Evolutionary conservation across 2,329 filamentous ascomycete genomes (phyloP), one percentile per base, ranked within the genome.

Genomic region (Fusarium algeriense): DNA sequence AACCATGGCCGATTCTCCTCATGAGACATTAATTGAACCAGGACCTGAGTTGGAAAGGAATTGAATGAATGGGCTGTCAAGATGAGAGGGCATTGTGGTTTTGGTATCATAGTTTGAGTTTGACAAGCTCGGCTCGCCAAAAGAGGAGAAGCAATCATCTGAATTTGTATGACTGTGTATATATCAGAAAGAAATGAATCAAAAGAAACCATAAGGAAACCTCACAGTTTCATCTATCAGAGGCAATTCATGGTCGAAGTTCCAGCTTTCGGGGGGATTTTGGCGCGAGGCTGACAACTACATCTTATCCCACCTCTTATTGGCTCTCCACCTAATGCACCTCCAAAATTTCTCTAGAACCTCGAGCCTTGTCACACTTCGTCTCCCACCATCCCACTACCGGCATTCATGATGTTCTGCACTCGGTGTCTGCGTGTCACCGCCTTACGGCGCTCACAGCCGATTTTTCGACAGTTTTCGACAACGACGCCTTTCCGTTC

Each of bases 381-480:
- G 73, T 71, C 75, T 71, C 71, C 73, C 75, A 78, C 71, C 69
- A 70, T 58, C 65, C 30, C 70, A 70, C 50, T 64, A 63, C 35
- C 61, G 48, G 54, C 58, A 57, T 76, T 65, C 74, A 78, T 69
- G 60, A 84, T 84, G 82, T 79, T 84, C 69, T 84, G 82, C 77
- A 78, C 79, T 69, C 76, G 81, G 71, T 90, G 88, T 78, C 80
- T 90, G 55, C 85, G 85, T 64, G 81, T 84, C 62, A 75, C 79
- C 65, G 70, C 80, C 49, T 63, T 76, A 55, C 77, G 75, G 67
- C 77, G 76, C 32, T 75, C 77, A 57, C 73, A 80, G 32, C 75
- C 76, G 12, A 53, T 79, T 37, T 46, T 78, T 45, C 79, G 83
- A 48, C 74, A 79, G 49, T 83, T 87, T 75, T 85, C 84, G 64